Evolutionary conservation across 2,329 filamentous ascomycete species (phyloP).

Genomic region (Magnaporthiopsis incrustans): DNA sequence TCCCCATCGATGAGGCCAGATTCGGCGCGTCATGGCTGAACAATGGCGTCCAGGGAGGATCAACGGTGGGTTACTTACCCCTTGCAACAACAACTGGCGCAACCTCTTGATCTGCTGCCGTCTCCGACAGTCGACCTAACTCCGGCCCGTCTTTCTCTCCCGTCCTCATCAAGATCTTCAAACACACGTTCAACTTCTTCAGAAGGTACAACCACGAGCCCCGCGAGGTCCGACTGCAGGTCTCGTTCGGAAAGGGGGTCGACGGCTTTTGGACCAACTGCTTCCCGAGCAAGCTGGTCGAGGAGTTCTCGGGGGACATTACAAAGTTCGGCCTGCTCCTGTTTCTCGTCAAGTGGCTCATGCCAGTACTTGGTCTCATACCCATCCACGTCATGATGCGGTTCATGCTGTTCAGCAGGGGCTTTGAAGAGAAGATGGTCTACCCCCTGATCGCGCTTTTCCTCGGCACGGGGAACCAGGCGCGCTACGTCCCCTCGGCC

Average conservation of each 20-base stretch:
- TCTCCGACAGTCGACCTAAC: no score
- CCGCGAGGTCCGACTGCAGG: conserved; percentile 51
- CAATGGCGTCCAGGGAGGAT: conserved; percentile 56
- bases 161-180: conserved; percentile 44
- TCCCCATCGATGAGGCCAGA: conserved; percentile 47
- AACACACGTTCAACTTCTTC: conserved; percentile 61
- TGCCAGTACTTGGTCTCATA: conserved; percentile 50
- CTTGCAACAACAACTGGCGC: conserved; percentile 4
- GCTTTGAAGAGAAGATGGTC: conserved; percentile 64
- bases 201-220: conserved; percentile 46
- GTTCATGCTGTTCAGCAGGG: conserved; percentile 59
- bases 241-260: conserved; percentile 52
- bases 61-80: conserved; percentile 17
- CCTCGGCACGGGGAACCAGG: conserved; percentile 67
- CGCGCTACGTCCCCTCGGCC: conserved; percentile 60
- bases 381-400: conserved; percentile 59
- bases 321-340: conserved; percentile 47
- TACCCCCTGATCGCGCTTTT: conserved; percentile 67
- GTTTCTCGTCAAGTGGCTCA: conserved; percentile 50
- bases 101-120: neutral
- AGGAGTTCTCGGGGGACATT: conserved; percentile 47
- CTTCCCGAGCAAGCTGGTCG: conserved; percentile 51
- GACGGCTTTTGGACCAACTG: conserved; percentile 59
- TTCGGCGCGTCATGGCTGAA: conserved; percentile 56
- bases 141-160: neutral